These are phyloP conservation scores for Capsicum chinense DNA, from an alignment of 257 asterid genomes.

Conservation along the genomic window DNA sequence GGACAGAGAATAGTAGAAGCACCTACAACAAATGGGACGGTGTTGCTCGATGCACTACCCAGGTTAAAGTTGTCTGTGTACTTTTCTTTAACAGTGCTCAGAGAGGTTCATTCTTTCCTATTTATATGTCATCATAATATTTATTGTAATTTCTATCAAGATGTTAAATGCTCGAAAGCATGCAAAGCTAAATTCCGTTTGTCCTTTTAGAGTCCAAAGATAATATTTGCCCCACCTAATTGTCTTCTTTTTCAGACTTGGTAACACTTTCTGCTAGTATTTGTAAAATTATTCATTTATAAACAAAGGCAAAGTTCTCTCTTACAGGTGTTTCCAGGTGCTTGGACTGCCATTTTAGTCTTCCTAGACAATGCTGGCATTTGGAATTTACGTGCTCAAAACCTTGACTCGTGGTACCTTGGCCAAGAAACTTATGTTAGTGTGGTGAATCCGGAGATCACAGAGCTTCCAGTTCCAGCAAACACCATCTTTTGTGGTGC, in stretches of 20 bases:
- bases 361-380: constrained; percentile 84
- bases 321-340: constrained; percentile 86
- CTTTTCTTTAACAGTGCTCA: not conserved
- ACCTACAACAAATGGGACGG: constrained; percentile 97
- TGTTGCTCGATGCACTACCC: constrained; percentile 93
- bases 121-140: not conserved
- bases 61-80: constrained; percentile 48
- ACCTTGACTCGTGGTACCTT: constrained; percentile 93
- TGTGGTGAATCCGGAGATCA: constrained; percentile 69
- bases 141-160: not conserved
- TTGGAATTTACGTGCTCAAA: constrained; percentile 92
- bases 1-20: constrained; percentile 89
- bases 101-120: not conserved
- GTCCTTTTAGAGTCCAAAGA: not conserved
- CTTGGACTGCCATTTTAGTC: constrained; percentile 90
- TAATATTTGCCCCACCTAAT: not conserved
- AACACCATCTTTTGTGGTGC: constrained; percentile 82
- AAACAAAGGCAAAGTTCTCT: not conserved
- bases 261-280: not conserved
- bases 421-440: constrained; percentile 87
- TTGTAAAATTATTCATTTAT: not conserved
- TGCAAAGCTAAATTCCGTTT: not conserved
- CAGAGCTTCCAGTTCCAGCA: constrained; percentile 72
- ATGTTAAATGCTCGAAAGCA: not conserved
- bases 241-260: not conserved